Base-by-base conservation (phyloP, 768 basidiomycete genomes). In the Pholiota molesta region DNA sequence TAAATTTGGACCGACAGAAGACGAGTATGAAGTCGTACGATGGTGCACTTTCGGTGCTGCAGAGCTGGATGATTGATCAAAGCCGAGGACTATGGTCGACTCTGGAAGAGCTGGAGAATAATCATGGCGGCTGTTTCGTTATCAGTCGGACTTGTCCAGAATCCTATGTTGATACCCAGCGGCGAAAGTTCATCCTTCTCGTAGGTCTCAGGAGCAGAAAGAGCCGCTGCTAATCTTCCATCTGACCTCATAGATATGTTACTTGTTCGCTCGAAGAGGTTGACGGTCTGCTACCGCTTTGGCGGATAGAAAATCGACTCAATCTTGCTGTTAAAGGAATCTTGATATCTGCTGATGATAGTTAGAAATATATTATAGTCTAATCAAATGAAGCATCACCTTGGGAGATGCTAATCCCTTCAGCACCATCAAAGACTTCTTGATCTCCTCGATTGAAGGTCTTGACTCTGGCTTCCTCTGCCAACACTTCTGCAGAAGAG, bases 401-500 rank as follows among this genome's bases (percentile, higher is more conserved):
- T 13, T 59, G 40, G 28, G 47, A 16, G 54, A 45, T 44, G 21
- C 19, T 19, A 67, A 37, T 14, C 65, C 67, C 57, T 64, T 68
- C 8, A 76, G 64, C 33, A 67, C 63, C 52, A 67, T 58, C 19
- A 79, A 60, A 23, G 59, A 65, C 2, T 54, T 62, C 55, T 72
- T 76, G 29, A 82, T 67, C 14, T 67, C 65, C 33, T 73, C 65
- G 66, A 81, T 79, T 16, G 77, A 72, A 17, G 81, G 82, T 16
- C 81, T 71, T 3, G 66, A 62, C 42, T 71, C 69, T 21, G 81
- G 79, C 57, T 76, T 74, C 52, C 68, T 73, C 26, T 74, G 62
- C 81, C 82, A 83, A 59, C 83, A 83, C 55, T 68, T 68, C 28
- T 68, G 68, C 72, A 83, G 78, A 52, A 83, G 65, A 8, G 66